Evolutionary conservation across 306 rosid species (phyloP), one percentile per base, ranked within the genome.

Genomic region (barrel medic (Medicago truncatula)): DNA sequence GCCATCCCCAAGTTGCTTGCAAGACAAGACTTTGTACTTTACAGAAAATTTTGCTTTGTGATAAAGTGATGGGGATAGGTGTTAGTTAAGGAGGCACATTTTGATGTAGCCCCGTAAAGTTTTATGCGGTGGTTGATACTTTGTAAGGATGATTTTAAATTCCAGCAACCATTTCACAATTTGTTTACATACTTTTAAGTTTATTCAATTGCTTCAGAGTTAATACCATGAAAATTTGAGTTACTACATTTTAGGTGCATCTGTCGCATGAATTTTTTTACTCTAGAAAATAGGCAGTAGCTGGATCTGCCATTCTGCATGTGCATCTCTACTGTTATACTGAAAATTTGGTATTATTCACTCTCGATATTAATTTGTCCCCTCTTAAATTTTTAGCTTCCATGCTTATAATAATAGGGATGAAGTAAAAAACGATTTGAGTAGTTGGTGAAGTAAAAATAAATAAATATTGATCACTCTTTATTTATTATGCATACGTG

Each of bases 1-100:
- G 81, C 77, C 83, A 78, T 67, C 71, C 78, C 70, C 58, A 39
- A 52, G 62, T 73, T 81, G 76, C 80, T 85, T 86, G 81, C 46
- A 66, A 63, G 71, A 49, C 61, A 73, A 79, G 83, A 69, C 73
- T 56, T 65, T 70, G 66, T 72, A 78, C 79, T 61, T 69, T 76
- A 36, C 46, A 66, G 67, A 64, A 76, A 38, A 23, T 82, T 82
- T 83, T 77, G 72, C 81, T 53, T 67, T 77, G 68, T 47, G 61
- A 20, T 65, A 9, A 52, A 69, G 70, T 71, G 62, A 23, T 57
- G 64, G 83, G 85, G 73, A 7, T 70, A 60, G 67, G 62, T 70
- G 59, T 76, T 78, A 54, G 86, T 78, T 86, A 54, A 76, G 75
- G 23, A 67, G 75, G 25, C 75, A n/a, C 81, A 40, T 75, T 83